A percentile compares a stretch with the other conserved stretches of the same genome.
Evolutionary conservation across 768 basidiomycete genomes (phyloP).

Genomic region (Phallus indusiatus): DNA sequence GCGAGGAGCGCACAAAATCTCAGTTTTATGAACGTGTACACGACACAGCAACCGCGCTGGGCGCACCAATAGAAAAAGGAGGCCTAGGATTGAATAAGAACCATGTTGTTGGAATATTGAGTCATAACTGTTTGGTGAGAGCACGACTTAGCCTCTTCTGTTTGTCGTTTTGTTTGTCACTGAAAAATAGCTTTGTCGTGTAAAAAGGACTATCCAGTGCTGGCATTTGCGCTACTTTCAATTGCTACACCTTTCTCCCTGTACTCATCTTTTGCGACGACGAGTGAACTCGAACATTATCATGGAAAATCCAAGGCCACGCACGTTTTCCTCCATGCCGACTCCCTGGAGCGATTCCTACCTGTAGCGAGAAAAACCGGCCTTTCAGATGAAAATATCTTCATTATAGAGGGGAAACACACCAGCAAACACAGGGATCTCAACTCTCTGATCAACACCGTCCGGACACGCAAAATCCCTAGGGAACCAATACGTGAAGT

Average conservation of each 20-base stretch:
- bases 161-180: background rate
- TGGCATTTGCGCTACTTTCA: constrained; percentile 40
- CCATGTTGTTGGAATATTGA: constrained; percentile 61
- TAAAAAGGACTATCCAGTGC: constrained; percentile 42
- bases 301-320: constrained; percentile 40
- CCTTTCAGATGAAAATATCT: constrained; percentile 6
- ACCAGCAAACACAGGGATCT: constrained; percentile 41
- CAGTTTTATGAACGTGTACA: constrained; percentile 44
- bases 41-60: constrained; percentile 50
- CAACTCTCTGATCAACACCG: constrained; percentile 32
- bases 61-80: constrained; percentile 34
- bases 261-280: constrained; percentile 46
- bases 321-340: constrained; percentile 42
- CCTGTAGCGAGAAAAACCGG: constrained; percentile 26
- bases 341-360: constrained; percentile 33
- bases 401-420: constrained; percentile 18
- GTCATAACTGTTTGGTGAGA: constrained; percentile 58
- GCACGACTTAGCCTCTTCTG: constrained; percentile 32
- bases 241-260: constrained; percentile 44
- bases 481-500: constrained; percentile 36
- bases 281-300: constrained; percentile 44
- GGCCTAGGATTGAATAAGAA: constrained; percentile 47
- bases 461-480: constrained; percentile 28
- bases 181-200: background rate
- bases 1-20: constrained; percentile 32